A percentile compares a stretch with the other conserved stretches of the same genome.
Conservation (phyloP, 2,329 filamentous ascomycete genomes). For the Phialophora verrucosa region DNA sequence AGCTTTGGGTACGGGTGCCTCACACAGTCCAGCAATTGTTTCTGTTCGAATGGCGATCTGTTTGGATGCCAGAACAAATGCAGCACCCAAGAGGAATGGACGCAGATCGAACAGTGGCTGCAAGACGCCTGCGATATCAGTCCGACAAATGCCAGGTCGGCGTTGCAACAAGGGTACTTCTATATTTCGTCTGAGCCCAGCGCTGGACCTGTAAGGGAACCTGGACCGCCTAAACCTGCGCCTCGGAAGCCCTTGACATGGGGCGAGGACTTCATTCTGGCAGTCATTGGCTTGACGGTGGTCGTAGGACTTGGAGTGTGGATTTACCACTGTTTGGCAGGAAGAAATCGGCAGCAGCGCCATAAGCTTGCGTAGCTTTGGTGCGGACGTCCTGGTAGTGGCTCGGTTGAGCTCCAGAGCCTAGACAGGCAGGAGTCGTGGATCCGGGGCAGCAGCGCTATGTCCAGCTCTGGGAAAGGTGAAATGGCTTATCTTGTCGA, state of each 20-base stretch:
- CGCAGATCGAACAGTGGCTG: neutral
- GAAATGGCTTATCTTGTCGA: constrained; percentile 25
- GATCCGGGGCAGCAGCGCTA: constrained; percentile 11
- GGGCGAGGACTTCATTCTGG: neutral
- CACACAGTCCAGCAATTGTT: constrained; percentile 3
- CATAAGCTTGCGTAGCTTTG: neutral
- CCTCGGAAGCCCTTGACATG: constrained; percentile 4
- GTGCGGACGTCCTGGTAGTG: neutral
- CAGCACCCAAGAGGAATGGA: neutral
- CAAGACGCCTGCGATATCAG: constrained; percentile 1
- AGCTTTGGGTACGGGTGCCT: neutral
- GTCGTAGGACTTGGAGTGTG: neutral
- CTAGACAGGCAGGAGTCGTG: constrained; percentile 1
- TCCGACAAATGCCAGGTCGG: neutral
- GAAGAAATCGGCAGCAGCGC: neutral
- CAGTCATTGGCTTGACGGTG: neutral
- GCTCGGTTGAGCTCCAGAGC: neutral
- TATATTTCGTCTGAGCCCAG: neutral
- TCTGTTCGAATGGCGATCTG: constrained; percentile 3
- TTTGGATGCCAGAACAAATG: constrained; percentile 2
- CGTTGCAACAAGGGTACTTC: constrained; percentile 1
- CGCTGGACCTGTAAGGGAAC: neutral
- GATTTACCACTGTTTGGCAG: neutral
- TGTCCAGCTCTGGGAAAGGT: constrained; percentile 29
- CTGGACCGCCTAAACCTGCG: neutral